phyloP scores from a whole-genome alignment of 1,284 basidiomycete species.

The Porodaedalea pini region DNA sequence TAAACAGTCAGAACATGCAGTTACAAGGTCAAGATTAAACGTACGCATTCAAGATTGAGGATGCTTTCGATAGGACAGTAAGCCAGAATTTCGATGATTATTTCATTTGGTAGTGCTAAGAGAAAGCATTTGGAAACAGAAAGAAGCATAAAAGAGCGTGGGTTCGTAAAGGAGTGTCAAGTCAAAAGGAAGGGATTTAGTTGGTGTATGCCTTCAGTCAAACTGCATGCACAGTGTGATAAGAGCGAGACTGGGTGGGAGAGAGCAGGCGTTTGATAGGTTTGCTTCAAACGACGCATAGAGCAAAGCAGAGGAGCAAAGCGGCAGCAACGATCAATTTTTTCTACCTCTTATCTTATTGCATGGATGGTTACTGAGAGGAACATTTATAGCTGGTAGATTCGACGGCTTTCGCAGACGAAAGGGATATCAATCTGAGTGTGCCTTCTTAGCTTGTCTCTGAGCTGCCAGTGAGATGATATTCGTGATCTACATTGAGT shows the following conservation, averaged over 20 bases:
- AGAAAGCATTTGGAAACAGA: background rate
- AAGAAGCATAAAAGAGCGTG: background rate
- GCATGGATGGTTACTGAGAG: no score
- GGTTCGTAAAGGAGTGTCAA: background rate
- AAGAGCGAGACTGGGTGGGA: background rate
- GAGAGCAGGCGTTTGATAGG: background rate
- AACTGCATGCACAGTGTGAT: background rate
- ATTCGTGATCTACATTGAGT: no score
- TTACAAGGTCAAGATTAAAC: background rate
- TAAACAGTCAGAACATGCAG: background rate
- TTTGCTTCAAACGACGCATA: background rate
- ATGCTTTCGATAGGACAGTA: constrained; percentile 7
- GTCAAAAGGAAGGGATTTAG: background rate
- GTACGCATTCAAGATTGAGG: constrained; percentile 1
- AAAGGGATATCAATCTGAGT: no score
- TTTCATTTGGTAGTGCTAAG: constrained; percentile 7
- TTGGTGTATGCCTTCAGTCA: background rate
- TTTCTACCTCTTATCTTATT: no score
- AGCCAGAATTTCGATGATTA: constrained; percentile 6
- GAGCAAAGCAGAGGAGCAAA: background rate
- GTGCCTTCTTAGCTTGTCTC: no score
- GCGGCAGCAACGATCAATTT: no score
- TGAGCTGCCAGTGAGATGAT: no score
- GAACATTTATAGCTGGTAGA: no score
- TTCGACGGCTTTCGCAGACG: no score